Percentiles rank a stretch among this genome's conserved stretches.
These are phyloP conservation scores for Aristolochia californica DNA, from an alignment of 164 flowering plant species.

Conservation along the genomic window DNA sequence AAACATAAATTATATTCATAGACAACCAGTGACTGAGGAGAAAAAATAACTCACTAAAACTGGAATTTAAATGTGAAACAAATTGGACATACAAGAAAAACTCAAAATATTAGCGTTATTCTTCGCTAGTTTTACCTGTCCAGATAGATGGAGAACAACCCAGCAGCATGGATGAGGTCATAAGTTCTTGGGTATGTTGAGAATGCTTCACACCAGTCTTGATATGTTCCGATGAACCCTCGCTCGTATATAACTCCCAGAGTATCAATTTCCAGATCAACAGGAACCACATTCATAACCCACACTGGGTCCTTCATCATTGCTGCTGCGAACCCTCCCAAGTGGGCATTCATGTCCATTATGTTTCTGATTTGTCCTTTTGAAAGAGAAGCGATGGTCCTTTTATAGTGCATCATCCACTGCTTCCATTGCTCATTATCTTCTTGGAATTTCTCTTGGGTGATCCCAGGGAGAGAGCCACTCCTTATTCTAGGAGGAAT, in stretches of 20 bases:
- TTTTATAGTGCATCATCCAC: conserved; percentile 54
- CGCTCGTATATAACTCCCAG: conserved; percentile 79
- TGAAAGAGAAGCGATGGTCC: conserved; percentile 25
- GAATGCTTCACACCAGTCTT: conserved; percentile 79
- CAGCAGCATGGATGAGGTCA: neutral
- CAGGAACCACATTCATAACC: conserved; percentile 97
- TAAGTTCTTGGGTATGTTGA: neutral
- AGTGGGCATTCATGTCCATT: conserved; percentile 92
- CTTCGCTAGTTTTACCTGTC: neutral
- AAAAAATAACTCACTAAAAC: neutral
- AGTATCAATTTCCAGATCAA: conserved; percentile 51
- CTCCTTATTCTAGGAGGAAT: conserved; percentile 78
- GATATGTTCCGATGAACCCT: conserved; percentile 86
- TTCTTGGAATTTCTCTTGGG: conserved; percentile 44
- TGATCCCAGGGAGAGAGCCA: conserved; percentile 53
- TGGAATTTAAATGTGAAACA: neutral
- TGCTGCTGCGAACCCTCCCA: conserved; percentile 94
- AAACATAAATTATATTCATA: neutral
- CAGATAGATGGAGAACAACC: neutral
- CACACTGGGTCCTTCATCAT: conserved; percentile 71
- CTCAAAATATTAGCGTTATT: neutral
- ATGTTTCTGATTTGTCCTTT: conserved; percentile 67
- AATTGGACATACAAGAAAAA: neutral
- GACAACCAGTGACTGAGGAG: too few relatives aligned
- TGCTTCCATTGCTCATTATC: conserved; percentile 75